Base-by-base conservation (phyloP, 768 basidiomycete genomes). In the Multifurca ochricompacta region DNA sequence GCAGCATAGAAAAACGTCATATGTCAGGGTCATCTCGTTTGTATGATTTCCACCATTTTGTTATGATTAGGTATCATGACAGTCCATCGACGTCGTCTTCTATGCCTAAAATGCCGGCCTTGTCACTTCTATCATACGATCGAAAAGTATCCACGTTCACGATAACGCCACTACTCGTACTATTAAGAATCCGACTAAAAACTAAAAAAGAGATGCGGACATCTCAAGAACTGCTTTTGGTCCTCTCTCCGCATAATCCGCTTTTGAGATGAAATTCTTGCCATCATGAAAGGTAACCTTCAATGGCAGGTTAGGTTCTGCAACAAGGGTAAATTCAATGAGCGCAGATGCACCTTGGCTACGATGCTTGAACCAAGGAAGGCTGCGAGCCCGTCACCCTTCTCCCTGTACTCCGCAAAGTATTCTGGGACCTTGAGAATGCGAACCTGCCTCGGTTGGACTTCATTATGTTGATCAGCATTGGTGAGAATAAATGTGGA, bases 361-460 rank as follows among this genome's bases (percentile, higher is more conserved):
- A 83, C 77, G 58, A 93, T 90, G 61, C 84, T 85, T 16, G 82
- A 75, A 1, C 91, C 91, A 53, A 93, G 69, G 73, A 91, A 93
- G 10, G 85, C 82, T 4, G 88, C 85, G 35, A 84, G 73, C 2
- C 85, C 85, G 49, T 91, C 88, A 2, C 90, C 91, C 40, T 81
- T 87, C 46, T 91, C 88, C 53, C 89, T 75, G 63, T 88, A 96
- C 66, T 94, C 91, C 7, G 87, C 84, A 66, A 91, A 96, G 68
- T 93, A 94, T 30, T 94, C 91, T 0, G 92, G 91, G 7, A 92
- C 77, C 32, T 71, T 77, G 46, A 90, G 65, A 6, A 81, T 73
- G 21, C 81, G 78, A 36, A 82, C 79, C 27, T 70, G 68, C 28
- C 81, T 78, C n/a, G 89, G 74, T 62, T 90, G 89, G 19, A 86